Percentiles rank a stretch among this genome's conserved stretches.
phyloP scores from a whole-genome alignment of 2,329 filamentous ascomycete genomes.

The Aureobasidium sp. region DNA sequence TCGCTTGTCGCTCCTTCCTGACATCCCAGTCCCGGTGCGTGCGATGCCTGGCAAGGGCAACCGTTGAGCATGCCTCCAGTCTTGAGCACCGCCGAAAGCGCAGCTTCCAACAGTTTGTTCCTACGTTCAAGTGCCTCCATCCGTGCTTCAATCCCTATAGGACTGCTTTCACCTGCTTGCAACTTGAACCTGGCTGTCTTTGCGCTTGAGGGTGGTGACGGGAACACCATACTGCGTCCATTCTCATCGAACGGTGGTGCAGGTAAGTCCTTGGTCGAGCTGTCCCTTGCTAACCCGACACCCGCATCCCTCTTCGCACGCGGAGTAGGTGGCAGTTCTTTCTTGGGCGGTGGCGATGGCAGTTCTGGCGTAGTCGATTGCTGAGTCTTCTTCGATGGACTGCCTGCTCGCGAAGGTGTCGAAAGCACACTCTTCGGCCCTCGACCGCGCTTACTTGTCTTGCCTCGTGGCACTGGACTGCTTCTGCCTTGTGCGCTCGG shows the following conservation, averaged over 20 bases:
- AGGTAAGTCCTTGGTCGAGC: conserved; percentile 4
- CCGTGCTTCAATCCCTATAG: conserved; percentile 23
- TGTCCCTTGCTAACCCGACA: background rate
- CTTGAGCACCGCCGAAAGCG: conserved; percentile 31
- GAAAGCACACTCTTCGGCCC: background rate
- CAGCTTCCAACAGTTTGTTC: conserved; percentile 31
- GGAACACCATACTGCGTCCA: conserved; percentile 2
- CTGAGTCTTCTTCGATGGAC: conserved; percentile 8
- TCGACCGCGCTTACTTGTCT: conserved; percentile 8
- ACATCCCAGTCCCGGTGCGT: background rate
- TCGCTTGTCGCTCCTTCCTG: background rate
- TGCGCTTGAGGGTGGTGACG: conserved; percentile 11
- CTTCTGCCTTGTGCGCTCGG: background rate
- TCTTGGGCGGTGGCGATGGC: conserved; percentile 26
- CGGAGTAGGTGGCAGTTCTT: conserved; percentile 27
- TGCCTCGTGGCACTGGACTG: conserved; percentile 4
- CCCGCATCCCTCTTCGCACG: background rate
- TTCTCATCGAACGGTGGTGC: background rate
- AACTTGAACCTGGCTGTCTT: conserved; percentile 6
- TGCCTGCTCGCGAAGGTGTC: background rate
- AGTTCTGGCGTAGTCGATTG: conserved; percentile 14
- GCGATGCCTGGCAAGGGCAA: conserved; percentile 17
- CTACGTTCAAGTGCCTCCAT: conserved; percentile 32
- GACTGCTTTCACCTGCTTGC: background rate
- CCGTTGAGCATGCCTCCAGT: conserved; percentile 28